Base-by-base conservation (phyloP, 2,329 filamentous ascomycete genomes). In the Alternaria metachromatica region DNA sequence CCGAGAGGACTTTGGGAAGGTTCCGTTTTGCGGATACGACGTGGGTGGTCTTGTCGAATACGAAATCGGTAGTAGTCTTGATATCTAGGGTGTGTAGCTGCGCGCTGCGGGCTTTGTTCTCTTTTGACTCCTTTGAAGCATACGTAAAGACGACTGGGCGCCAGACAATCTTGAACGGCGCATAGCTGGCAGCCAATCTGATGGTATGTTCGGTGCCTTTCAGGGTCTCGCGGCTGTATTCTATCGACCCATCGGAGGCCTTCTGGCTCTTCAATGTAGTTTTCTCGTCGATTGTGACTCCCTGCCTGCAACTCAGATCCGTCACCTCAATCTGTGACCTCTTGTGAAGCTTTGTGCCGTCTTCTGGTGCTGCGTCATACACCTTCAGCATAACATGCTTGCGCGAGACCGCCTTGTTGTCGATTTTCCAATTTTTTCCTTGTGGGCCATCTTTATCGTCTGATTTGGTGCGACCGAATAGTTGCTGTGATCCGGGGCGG, bases 1-100 rank as follows among this genome's bases (percentile, higher is more conserved):
- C 95, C 75, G 96, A 93, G 3, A 99, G 84, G 0, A 92, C 93
- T 69, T 93, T 94, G 0, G 94, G 87, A 0, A 93, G 95, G 78
- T 98, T 99, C 51, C 96, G 87, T 80, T 97, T 97, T 78, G 89
- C 92, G 8, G 93, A 90, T 33, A 98, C 89, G 11, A 97, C 91
- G 79, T 98, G 94, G 0, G 95, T 97, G 0, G 95, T 97, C 26
- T 87, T 82, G 15, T 83, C 85, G 25, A 86, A 82, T 23, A 92
- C 82, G 78, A 93, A 97, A 5, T 94, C 90, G 46, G 87, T 84
- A 13, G 92, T 83, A 13, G 93, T 90, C 79, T 97, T 98, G 79
- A 98, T 90, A 76, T 97, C 96, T n/a, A 97, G 85, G 48, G 90
- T 87, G 76, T 96, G 93, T 18, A 98, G 87, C 57, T 86, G 86